phyloP scores from a whole-genome alignment of 352 stramenopile species.

The Blastocystis sp. region DNA sequence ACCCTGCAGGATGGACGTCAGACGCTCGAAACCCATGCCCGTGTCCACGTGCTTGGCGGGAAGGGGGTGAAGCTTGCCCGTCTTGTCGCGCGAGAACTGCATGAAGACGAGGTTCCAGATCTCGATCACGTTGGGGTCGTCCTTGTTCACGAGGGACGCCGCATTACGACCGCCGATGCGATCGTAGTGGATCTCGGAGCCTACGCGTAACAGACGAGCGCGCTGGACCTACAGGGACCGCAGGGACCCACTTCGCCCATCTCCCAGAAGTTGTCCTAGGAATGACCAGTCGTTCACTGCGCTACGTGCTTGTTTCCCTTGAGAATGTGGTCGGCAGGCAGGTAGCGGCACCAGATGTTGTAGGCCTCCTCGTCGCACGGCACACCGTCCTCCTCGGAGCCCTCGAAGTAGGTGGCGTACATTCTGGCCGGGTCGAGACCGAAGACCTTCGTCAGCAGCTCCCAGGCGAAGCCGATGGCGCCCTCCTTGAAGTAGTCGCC shows the following conservation, averaged over 20 bases:
- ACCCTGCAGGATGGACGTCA: conserved; percentile 87
- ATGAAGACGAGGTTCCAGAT: conserved; percentile 99
- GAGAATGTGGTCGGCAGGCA: conserved; percentile 80
- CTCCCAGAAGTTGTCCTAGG: conserved; percentile 99
- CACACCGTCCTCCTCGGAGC: conserved; percentile 84
- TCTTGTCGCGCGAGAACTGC: conserved; percentile 93
- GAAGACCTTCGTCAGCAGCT: conserved; percentile 93
- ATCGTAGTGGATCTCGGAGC: conserved; percentile 98
- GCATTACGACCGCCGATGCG: conserved; percentile 91
- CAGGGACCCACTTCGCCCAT: conserved; percentile 98
- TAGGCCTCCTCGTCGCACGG: conserved; percentile 89
- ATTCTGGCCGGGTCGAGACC: conserved; percentile 81
- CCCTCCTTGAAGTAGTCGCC: conserved; percentile 98
- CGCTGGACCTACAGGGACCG: conserved; percentile 85
- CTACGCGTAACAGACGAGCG: conserved; percentile 22
- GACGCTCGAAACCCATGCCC: conserved; percentile 96
- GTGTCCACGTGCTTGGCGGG: conserved; percentile 96
- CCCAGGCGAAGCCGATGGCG: conserved; percentile 93
- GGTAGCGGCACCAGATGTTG: conserved; percentile 85
- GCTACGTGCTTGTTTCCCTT: conserved; percentile 72
- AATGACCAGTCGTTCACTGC: conserved; percentile 78
- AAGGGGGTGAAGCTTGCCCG: conserved; percentile 86
- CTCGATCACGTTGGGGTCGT: conserved; percentile 97
- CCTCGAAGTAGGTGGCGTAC: conserved; percentile 98
- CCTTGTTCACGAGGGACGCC: conserved; percentile 90